phyloP scores from a whole-genome alignment of 2,329 filamentous ascomycete species.

The Botrytis porri region DNA sequence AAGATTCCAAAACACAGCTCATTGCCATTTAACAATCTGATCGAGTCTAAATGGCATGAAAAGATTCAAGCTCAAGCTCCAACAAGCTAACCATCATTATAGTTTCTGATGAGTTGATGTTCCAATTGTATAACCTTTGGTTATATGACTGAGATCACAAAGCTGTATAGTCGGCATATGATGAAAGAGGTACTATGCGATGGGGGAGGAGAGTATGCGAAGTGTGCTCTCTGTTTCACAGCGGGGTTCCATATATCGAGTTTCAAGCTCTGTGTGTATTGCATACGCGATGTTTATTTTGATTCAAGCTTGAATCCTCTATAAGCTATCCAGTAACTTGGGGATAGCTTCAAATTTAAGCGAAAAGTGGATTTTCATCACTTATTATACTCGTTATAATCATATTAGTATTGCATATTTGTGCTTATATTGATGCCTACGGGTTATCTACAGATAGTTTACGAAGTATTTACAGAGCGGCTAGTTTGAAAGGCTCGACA shows the following conservation, averaged over 20 bases:
- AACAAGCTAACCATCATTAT: background rate
- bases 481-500: too few relatives aligned
- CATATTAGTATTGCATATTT: fast-evolving
- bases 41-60: background rate
- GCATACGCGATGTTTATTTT: fast-evolving
- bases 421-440: background rate
- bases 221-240: fast-evolving
- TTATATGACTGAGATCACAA: background rate
- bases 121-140: too few relatives aligned
- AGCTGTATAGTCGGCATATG: background rate
- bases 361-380: background rate
- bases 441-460: too few relatives aligned
- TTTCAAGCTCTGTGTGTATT: background rate
- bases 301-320: background rate
- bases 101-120: fast-evolving
- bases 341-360: fast-evolving
- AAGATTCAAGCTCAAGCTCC: background rate
- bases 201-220: background rate
- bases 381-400: background rate
- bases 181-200: background rate
- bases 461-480: too few relatives aligned
- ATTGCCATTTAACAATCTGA: background rate
- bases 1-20: fast-evolving
- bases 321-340: fast-evolving
- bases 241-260: background rate